Evolutionary conservation across 139 green algal species (phyloP), one percentile per base, ranked within the genome.

Genomic region (Desmodesmus armatus): DNA sequence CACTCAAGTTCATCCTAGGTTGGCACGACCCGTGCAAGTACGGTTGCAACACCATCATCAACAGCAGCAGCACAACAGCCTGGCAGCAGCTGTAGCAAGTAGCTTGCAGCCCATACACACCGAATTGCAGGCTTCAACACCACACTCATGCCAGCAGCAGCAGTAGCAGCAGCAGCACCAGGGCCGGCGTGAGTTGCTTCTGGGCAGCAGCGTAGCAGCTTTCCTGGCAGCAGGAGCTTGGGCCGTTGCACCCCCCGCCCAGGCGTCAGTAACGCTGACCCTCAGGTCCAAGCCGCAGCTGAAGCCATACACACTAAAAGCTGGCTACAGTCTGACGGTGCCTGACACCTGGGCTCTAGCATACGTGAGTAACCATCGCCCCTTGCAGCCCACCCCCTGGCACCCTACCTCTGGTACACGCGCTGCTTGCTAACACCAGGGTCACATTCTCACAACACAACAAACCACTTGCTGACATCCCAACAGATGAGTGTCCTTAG

Each of bases 281-380:
- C 15, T 84, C 7, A 84, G 53, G 35, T 40, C n/a, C 7, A 76
- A 41, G 35, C 4, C 78, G 13, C 78, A 84, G 67, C 78, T 62
- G 27, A 63, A 77, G 40, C 39, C 47, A 21, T 84, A 65, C 78
- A 65, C 41, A 33, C 25, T 84, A 11, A 84, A 84, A 37, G 78
- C 78, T 35, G 78, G 78, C 9, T 84, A 84, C 43, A 72, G 37
- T 40, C n/a, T 84, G 0, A 77, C 62, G 7, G 78, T 84, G 3
- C 78, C 78, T 39, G 41, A 84, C 29, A 39, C 27, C 37, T 84
- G 78, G 78, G 62, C 78, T 23, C 78, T 84, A 4, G 78, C 78
- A 23, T 84, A 84, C 31, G 77, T 83, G 40, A 74, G 77, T 74
- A 31, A n/a, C n/a, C n/a, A n/a, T n/a, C n/a, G n/a, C n/a, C n/a